Evolutionary conservation across 2,329 filamentous ascomycete genomes (phyloP), one percentile per base, ranked within the genome.

Genomic region (Trichophyton schoenleinii): DNA sequence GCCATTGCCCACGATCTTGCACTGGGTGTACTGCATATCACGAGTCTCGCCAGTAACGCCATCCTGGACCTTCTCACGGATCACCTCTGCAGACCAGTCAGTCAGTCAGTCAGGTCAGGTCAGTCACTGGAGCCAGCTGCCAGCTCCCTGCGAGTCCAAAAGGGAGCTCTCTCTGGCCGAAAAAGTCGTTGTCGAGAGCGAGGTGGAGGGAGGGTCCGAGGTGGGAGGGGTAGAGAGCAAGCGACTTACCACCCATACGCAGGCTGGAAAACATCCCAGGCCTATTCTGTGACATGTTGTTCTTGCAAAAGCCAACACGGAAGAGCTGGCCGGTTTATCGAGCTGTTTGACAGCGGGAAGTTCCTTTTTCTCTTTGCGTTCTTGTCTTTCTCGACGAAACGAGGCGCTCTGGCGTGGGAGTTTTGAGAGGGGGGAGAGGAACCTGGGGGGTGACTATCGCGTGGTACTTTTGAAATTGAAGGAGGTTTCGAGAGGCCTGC

Each of bases 1-100:
- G 68, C 94, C 94, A 79, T 99, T 99, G 74, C 94, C 94, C 57
- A 99, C 94, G 71, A 99, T 97, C 80, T 99, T 99, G 81, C 92
- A 97, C 75, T 97, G 94, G 61, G 94, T 97, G 77, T 99, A 99
- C 75, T 95, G 90, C 78, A 99, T 85, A 71, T 99, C 94, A 75
- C 89, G 87, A 70, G 91, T 95, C 76, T 99, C 94, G 70, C 94
- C 94, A 13, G 94, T 99, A 67, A 96, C 81, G 73, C 94, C 94
- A 81, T 99, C 94, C 77, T 99, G 94, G 68, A 99, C 94, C 80
- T 96, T 97, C 79, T 99, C 94, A 74, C 91, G 91, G 74, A 99
- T 90, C 67, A 97, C 88, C 82, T 99, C 94, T 97, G 64, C 62
- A 58, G 31, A 62, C 60, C 48, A 65, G 64, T 42, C 61, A 66